Evolutionary conservation across 225 moss, liverwort and hornwort species (phyloP), one percentile per base, ranked within the genome.

Genomic region (Climacium dendroides): DNA sequence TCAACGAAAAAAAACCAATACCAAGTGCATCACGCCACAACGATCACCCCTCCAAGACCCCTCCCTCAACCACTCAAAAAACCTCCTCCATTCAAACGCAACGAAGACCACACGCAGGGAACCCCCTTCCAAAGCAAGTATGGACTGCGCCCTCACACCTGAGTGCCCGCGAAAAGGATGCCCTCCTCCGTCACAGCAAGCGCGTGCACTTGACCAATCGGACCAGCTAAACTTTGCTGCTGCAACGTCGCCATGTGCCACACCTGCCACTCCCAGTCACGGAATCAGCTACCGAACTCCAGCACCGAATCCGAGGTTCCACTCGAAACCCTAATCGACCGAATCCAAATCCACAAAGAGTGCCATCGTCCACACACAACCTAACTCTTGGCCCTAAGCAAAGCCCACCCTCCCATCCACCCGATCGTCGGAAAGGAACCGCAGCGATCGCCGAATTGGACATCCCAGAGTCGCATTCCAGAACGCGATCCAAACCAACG

Each of bases 121-220:
- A n/a, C 2, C 53, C 60, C 16, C 48, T 11, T 32, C 77, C 65
- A 34, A 67, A 48, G 7, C 63, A 12, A 53, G 5, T 3, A 13
- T 7, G 30, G 6, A 41, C 79, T 30, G 55, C 9, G 41, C 50
- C 82, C 69, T 89, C 91, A 96, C 98, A 96, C 98, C 89, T 96
- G 96, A 69, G 93, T 95, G 52, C 99, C 99, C 59, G 96, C 99
- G 89, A 99, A 97, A 67, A 97, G 91, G 61, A 97, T 86, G 20
- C 92, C 94, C 88, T 95, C 99, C 16, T 93, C 92, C 69, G 85
- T 91, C 84, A 96, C 95, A 11, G 99, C 95, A 17, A 99, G 94
- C 52, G 97, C 93, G 91, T 97, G 97, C 78, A 99, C 96, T 90
- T 97, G 95, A 70, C 97, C 97, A 37, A 90, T 93, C 60, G 91